phyloP scores from a whole-genome alignment of 2,329 filamentous ascomycete genomes.

The Ophiocordyceps australis region DNA sequence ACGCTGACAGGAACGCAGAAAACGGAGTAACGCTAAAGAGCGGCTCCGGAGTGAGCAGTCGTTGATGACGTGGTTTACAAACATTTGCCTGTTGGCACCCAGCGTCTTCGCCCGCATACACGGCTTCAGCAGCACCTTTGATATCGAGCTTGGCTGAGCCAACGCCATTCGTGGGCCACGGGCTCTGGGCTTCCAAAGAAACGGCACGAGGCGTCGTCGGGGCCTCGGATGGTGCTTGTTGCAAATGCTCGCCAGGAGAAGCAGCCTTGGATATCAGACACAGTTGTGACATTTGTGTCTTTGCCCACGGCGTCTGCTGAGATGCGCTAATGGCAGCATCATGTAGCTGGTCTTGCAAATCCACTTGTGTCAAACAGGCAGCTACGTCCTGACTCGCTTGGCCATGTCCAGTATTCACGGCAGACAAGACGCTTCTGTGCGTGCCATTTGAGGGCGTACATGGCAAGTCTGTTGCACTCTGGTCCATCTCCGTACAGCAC shows the following conservation, averaged over 20 bases:
- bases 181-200: slow-evolving; percentile 6
- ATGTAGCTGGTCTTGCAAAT: neutral
- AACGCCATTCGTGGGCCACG: slow-evolving; percentile 4
- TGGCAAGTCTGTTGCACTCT: neutral
- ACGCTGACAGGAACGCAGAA: slow-evolving; percentile 25
- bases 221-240: neutral
- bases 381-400: too few relatives aligned
- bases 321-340: neutral
- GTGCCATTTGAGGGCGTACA: neutral
- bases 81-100: too few relatives aligned
- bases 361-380: too few relatives aligned
- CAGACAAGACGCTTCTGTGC: neutral
- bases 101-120: too few relatives aligned
- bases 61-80: too few relatives aligned
- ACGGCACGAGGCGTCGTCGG: too few relatives aligned
- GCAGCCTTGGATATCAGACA: neutral
- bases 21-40: slow-evolving; percentile 32
- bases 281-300: neutral
- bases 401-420: neutral
- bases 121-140: slow-evolving; percentile 5
- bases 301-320: slow-evolving; percentile 4
- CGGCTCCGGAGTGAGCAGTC: slow-evolving; percentile 27
- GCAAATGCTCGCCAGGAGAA: neutral
- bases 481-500: too few relatives aligned
- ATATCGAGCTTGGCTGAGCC: slow-evolving; percentile 1